Conservation (phyloP, 2,329 filamentous ascomycete species). For the Ophiocordyceps australis region DNA sequence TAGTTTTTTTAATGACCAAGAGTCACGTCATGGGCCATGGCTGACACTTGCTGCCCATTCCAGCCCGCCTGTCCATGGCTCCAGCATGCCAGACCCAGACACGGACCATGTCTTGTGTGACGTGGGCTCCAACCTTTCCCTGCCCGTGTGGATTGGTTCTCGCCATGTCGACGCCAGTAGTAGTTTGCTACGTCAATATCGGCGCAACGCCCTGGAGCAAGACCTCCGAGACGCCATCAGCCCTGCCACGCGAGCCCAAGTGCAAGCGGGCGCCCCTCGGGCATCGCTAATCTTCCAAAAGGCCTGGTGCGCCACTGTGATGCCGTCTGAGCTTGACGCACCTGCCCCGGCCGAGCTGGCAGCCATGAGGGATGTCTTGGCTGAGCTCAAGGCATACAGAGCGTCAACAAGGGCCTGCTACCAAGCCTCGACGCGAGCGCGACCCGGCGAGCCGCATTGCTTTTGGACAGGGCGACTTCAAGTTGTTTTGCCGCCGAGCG, state of each 20-base stretch:
- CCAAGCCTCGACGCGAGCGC: constrained; percentile 2
- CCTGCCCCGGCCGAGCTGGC: constrained; percentile 13
- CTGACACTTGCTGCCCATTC: no score
- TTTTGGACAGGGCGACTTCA: constrained; percentile 22
- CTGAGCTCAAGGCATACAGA: constrained; percentile 21
- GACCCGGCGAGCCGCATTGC: constrained; percentile 10
- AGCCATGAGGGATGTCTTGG: constrained; percentile 24
- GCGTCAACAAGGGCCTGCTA: constrained; percentile 12
- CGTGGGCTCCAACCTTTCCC: constrained; percentile 6
- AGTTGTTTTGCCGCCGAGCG: constrained; percentile 6
- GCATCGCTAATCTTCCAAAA: constrained; percentile 26
- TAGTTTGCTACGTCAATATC: constrained; percentile 26
- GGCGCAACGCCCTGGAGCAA: constrained; percentile 19
- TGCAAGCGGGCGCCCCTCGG: constrained; percentile 27
- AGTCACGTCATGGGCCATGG: no score
- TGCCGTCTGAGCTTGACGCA: constrained; percentile 11
- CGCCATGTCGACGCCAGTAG: constrained; percentile 11
- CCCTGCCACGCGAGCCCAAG: constrained; percentile 28
- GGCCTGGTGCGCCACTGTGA: constrained; percentile 32
- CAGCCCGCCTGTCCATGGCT: no score
- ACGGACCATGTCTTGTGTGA: constrained; percentile 5
- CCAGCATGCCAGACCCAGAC: constrained; percentile 1
- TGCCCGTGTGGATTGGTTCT: constrained; percentile 28
- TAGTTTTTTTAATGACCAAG: constrained; percentile 23
- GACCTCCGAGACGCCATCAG: constrained; percentile 18